phyloP scores from a whole-genome alignment of 768 basidiomycete species.

The Albatrellus ellisii region DNA sequence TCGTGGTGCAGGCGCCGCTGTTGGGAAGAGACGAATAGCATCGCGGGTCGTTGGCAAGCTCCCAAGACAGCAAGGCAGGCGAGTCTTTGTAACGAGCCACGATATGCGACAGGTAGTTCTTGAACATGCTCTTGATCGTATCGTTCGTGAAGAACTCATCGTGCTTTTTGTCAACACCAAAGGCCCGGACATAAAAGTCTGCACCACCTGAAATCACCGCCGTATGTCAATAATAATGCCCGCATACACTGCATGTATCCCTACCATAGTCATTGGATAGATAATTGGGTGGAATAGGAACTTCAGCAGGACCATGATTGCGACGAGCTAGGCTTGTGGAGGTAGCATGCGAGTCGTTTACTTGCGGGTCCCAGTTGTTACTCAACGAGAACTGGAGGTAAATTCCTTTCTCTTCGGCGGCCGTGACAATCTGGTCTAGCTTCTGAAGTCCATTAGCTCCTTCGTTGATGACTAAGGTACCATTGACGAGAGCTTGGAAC shows the following conservation, averaged over 20 bases:
- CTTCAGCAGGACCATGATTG: background rate
- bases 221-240: background rate
- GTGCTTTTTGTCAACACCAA: constrained; percentile 19
- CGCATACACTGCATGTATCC: background rate
- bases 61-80: constrained; percentile 10
- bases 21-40: constrained; percentile 7
- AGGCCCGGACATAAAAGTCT: constrained; percentile 24
- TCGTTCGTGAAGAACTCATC: constrained; percentile 26
- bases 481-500: constrained; percentile 50
- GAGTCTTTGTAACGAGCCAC: constrained; percentile 8
- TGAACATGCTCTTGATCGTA: constrained; percentile 15
- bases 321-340: constrained; percentile 1
- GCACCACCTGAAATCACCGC: constrained; percentile 21
- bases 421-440: constrained; percentile 40
- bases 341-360: background rate
- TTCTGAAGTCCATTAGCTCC: constrained; percentile 52
- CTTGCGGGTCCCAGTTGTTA: constrained; percentile 14
- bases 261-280: constrained; percentile 21
- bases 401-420: constrained; percentile 41
- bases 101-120: constrained; percentile 5
- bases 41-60: constrained; percentile 14
- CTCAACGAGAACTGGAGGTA: constrained; percentile 18
- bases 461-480: constrained; percentile 39
- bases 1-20: constrained; percentile 16
- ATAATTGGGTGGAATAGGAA: constrained; percentile 17